Percentiles rank a stretch among this genome's conserved stretches.
Evolutionary conservation across 208 protist species (phyloP).

Genomic region (Borovskyia barvae): DNA sequence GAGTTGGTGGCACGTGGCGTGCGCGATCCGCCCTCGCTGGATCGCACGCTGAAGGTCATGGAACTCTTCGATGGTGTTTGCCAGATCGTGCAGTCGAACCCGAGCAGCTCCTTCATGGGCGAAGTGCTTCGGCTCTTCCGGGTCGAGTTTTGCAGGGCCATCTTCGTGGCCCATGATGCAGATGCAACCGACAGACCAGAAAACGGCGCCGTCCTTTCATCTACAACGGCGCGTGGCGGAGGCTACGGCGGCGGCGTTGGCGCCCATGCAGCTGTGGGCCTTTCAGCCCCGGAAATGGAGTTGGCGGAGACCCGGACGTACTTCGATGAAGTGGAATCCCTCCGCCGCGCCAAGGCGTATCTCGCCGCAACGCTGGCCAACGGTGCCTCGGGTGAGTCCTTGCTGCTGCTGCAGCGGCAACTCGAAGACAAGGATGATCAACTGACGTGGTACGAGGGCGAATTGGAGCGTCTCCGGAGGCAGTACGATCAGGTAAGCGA

Average conservation of each 20-base stretch:
- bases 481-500: slow-evolving; percentile 65
- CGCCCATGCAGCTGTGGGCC: too few relatives aligned
- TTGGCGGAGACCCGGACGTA: slow-evolving; percentile 36
- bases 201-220: neutral
- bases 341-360: slow-evolving; percentile 69
- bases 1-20: slow-evolving; percentile 62
- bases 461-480: slow-evolving; percentile 60
- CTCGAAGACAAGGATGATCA: slow-evolving; percentile 52
- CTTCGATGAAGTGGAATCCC: slow-evolving; percentile 71
- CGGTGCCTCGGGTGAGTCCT: slow-evolving; percentile 50
- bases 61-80: slow-evolving; percentile 63
- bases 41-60: slow-evolving; percentile 45
- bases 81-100: slow-evolving; percentile 37
- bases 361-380: slow-evolving; percentile 50
- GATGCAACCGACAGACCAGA: neutral
- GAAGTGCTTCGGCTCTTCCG: slow-evolving; percentile 82
- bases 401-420: slow-evolving; percentile 45
- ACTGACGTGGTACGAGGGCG: slow-evolving; percentile 60
- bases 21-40: slow-evolving; percentile 41
- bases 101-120: slow-evolving; percentile 44
- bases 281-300: neutral
- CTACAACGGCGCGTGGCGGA: neutral
- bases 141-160: slow-evolving; percentile 78
- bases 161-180: slow-evolving; percentile 32
- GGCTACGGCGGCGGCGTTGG: neutral